Percentiles rank a stretch among this genome's conserved stretches.
phyloP scores from a whole-genome alignment of 495 filamentous ascomycete genomes.

The Tuber indicum region DNA sequence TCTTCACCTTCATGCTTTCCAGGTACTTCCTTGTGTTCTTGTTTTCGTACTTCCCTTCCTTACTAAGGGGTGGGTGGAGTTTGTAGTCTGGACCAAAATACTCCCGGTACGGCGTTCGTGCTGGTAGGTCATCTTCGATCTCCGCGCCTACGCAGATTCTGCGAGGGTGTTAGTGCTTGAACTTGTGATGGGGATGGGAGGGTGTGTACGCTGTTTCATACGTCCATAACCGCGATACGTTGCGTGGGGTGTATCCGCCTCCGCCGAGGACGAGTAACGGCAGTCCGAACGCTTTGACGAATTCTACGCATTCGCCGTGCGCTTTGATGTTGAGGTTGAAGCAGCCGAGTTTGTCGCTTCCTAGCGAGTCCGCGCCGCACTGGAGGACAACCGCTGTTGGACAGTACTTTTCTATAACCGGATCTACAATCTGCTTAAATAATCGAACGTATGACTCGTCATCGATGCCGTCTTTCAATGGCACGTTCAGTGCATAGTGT shows the following conservation, averaged over 20 bases:
- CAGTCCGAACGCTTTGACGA: constrained; percentile 66
- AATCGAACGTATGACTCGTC: constrained; percentile 82
- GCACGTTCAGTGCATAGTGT: constrained; percentile 94
- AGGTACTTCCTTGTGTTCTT: constrained; percentile 71
- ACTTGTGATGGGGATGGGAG: constrained; percentile 12
- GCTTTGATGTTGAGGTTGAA: constrained; percentile 95
- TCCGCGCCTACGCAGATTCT: constrained; percentile 76
- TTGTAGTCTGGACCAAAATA: constrained; percentile 74
- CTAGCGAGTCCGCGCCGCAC: constrained; percentile 92
- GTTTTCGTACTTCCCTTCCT: constrained; percentile 65
- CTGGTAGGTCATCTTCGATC: constrained; percentile 66
- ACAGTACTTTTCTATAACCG: constrained; percentile 66
- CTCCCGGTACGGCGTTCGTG: constrained; percentile 66
- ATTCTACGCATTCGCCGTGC: constrained; percentile 85
- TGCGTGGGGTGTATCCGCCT: constrained; percentile 94
- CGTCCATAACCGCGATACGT: constrained; percentile 92
- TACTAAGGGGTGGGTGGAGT: constrained; percentile 67
- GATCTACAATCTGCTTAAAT: constrained; percentile 72
- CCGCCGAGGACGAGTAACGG: constrained; percentile 88
- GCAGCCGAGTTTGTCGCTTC: constrained; percentile 83
- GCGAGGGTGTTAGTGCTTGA: constrained; percentile 3
- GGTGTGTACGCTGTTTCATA: constrained; percentile 62
- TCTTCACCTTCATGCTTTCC: constrained; percentile 62
- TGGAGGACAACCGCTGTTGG: constrained; percentile 89
- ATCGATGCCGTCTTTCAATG: constrained; percentile 91